Base-by-base conservation (phyloP, 441 rosid genomes). In the Hura crepitans region DNA sequence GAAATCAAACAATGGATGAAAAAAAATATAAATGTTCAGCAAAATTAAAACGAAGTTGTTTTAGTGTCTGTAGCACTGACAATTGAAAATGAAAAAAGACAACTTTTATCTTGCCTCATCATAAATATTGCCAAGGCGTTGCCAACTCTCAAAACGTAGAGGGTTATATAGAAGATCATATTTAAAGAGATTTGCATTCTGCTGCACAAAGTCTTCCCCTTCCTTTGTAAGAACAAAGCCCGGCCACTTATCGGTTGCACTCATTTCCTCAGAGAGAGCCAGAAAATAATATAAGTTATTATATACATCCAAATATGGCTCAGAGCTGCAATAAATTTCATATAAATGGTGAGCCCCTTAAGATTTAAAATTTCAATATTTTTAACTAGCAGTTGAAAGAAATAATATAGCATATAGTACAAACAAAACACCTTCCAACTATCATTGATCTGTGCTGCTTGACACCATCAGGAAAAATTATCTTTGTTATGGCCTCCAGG, bases 171-270 rank as follows among this genome's bases (percentile, higher is more conserved):
- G 80, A 58, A 96, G 86, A 81, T 96, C 99, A 78, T 85, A 96
- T 83, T 91, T 93, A 76, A 88, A 91, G 73, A 93, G 87, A 79
- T 83, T 89, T 65, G 99, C 81, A 80, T 82, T 91, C 76, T 93
- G 99, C 85, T 96, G 96, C 55, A 93, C 92, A 87, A 96, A 96
- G 62, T 96, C 99, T 81, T 86, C 99, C 75, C 99, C 99, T 85
- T 96, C 98, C 82, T 85, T 89, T 43, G 98, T 91, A 73, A 96
- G 97, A 65, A 96, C 99, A 84, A 92, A 93, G 69, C 99, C 98
- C 13, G 99, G 96, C 98, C 97, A 91, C 77, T 93, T 96, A 81
- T 96, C 99, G 78, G 94, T 91, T 77, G 99, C 95, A 80, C 81
- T 93, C 87, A 87, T 88, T 83, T 96, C 99, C 84, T 93, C 99